Conservation (phyloP, 2,329 filamentous ascomycete genomes). For the Trichophaea hybrida region DNA sequence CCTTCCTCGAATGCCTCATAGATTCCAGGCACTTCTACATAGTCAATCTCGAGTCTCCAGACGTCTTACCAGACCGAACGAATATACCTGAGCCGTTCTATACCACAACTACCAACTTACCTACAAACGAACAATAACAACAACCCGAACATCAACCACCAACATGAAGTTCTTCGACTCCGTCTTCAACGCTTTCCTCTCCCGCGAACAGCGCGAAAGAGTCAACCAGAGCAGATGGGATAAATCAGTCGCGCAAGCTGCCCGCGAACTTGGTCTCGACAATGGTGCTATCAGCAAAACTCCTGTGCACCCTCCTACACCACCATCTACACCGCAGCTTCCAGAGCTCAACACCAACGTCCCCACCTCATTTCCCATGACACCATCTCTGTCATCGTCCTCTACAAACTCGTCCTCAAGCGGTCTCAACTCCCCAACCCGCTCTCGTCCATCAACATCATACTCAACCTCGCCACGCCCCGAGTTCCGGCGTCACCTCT, state of each 20-base stretch:
- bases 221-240: slow-evolving; percentile 19
- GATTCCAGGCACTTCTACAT: slow-evolving; percentile 14
- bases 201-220: slow-evolving; percentile 20
- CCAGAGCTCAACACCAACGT: slow-evolving; percentile 7
- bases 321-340: slow-evolving; percentile 6
- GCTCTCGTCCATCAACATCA: slow-evolving; percentile 18
- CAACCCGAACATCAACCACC: slow-evolving; percentile 4
- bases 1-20: slow-evolving; percentile 17
- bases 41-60: slow-evolving; percentile 17
- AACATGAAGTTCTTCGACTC: slow-evolving; percentile 19
- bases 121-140: slow-evolving; percentile 5
- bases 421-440: slow-evolving; percentile 14
- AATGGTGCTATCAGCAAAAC: background rate
- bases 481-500: slow-evolving; percentile 20
- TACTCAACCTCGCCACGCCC: slow-evolving; percentile 21
- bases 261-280: slow-evolving; percentile 8
- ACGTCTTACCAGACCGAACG: slow-evolving; percentile 14
- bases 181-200: slow-evolving; percentile 20
- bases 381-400: slow-evolving; percentile 20
- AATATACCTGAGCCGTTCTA: slow-evolving; percentile 5
- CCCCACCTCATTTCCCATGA: slow-evolving; percentile 11
- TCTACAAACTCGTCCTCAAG: slow-evolving; percentile 9
- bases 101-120: slow-evolving; percentile 2
- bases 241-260: slow-evolving; percentile 14
- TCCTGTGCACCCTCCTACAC: slow-evolving; percentile 7